These are phyloP conservation scores for Pseudogymnoascus sp. DNA, from an alignment of 2,329 filamentous ascomycete species.

Conservation along the genomic window DNA sequence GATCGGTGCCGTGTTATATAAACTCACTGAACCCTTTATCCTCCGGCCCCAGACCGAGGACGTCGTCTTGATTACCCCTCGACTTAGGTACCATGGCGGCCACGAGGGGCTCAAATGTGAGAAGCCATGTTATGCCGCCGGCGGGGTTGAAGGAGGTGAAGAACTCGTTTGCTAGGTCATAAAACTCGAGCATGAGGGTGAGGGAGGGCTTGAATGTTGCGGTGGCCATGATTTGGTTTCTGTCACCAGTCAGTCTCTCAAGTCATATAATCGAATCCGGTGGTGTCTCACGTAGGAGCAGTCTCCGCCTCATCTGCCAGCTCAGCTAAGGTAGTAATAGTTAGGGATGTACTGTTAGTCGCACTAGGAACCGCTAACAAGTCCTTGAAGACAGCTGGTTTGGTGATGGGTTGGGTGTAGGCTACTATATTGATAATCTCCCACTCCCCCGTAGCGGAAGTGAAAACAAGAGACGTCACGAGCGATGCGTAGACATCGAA, in stretches of 20 bases:
- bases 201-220: background rate
- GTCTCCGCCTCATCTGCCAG: background rate
- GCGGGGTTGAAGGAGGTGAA: background rate
- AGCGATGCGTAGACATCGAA: slow-evolving; percentile 5
- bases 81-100: background rate
- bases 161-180: background rate
- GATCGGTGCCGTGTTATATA: background rate
- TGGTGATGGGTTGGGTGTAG: background rate
- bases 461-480: background rate
- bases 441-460: background rate
- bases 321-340: background rate
- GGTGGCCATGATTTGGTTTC: background rate
- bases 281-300: background rate
- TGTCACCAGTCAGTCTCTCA: background rate
- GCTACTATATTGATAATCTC: background rate
- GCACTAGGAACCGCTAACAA: slow-evolving; percentile 21
- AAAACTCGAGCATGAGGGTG: background rate
- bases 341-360: background rate
- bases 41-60: background rate
- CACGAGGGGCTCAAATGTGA: background rate
- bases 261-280: background rate
- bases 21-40: background rate
- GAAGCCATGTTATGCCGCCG: background rate
- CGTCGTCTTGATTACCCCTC: background rate
- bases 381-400: background rate